Base-by-base conservation (phyloP, 1,284 basidiomycete species). In the Ganoderma meredithae region DNA sequence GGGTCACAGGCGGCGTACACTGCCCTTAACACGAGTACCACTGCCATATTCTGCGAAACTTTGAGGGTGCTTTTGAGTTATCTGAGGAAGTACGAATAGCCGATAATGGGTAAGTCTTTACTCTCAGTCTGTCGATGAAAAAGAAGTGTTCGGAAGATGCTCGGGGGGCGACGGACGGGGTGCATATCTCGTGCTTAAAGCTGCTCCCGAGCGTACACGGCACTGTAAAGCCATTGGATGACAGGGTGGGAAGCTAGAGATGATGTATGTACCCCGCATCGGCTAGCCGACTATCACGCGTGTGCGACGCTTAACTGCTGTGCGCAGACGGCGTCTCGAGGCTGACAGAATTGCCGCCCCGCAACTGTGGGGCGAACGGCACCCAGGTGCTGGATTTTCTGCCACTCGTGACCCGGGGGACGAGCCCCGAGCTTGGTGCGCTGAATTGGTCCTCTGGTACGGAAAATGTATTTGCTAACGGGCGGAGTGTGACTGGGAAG, bases 231-330 rank as follows among this genome's bases (percentile, higher is more conserved):
- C 9, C 7, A 31, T 22, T n/a, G 8, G 44, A 47, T 47, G 53
- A 36, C 36, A 56, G 17, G 33, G 44, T 62, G 60, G 27, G 60
- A 39, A 62, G 40, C 12, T 43, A 33, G 22, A 41, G 15, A 25
- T 33, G 60, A 61, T 44, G 39, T 44, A 61, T 47, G 22, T 62
- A 62, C 60, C 60, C 69, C 69, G 59, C 69, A 69, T 62, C 63
- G 65, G 65, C 69, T 66, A 61, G 44, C 19, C 22, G 27, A 43
- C 22, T 55, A 55, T n/a, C 53, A 64, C 17, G 33, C 31, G 55
- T 39, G 55, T n/a, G 5, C 19, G 12, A 13, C 55, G 55, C 31
- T 33, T 39, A 31, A 27, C 27, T 53, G 8, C 55, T 49, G 22
- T 49, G 22, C 22, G n/a, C 47, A 47, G 44, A n/a, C 47, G 10